Evolutionary conservation across 805 yeast species (phyloP).

Genomic region (Wickerhamomyces ciferrii): DNA sequence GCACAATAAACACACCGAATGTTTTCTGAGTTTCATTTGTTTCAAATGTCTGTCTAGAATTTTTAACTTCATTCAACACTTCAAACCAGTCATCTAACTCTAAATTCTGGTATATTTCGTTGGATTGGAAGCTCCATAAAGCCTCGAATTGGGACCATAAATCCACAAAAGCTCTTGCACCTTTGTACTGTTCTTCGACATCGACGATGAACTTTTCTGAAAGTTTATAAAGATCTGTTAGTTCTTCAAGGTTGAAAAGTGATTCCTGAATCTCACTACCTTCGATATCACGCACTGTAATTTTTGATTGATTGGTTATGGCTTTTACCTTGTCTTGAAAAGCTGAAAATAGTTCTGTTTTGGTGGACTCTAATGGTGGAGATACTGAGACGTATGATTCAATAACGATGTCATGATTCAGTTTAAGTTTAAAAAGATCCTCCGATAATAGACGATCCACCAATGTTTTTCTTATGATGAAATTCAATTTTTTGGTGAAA

Average conservation of each 20-base stretch:
- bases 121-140: slow-evolving; percentile 51
- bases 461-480: slow-evolving; percentile 23
- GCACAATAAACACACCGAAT: slow-evolving; percentile 40
- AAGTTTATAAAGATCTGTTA: slow-evolving; percentile 5
- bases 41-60: slow-evolving; percentile 44
- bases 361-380: slow-evolving; percentile 37
- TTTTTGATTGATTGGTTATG: slow-evolving; percentile 20
- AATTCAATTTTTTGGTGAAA: slow-evolving; percentile 30
- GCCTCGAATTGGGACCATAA: slow-evolving; percentile 54
- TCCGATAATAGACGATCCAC: slow-evolving; percentile 20
- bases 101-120: slow-evolving; percentile 30
- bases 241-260: background rate
- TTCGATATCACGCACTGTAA: slow-evolving; percentile 8
- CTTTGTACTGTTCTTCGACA: slow-evolving; percentile 27
- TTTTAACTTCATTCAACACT: slow-evolving; percentile 36
- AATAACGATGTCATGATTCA: slow-evolving; percentile 30
- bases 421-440: slow-evolving; percentile 2
- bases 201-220: slow-evolving; percentile 17
- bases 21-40: slow-evolving; percentile 31
- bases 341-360: slow-evolving; percentile 20
- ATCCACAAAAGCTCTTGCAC: slow-evolving; percentile 31
- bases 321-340: slow-evolving; percentile 20
- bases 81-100: slow-evolving; percentile 43
- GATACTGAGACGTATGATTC: slow-evolving; percentile 28
- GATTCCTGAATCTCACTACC: background rate